Percentiles rank a stretch among this genome's conserved stretches.
Conservation (phyloP, 2,329 filamentous ascomycete genomes). For the Sporothrix luriei region DNA sequence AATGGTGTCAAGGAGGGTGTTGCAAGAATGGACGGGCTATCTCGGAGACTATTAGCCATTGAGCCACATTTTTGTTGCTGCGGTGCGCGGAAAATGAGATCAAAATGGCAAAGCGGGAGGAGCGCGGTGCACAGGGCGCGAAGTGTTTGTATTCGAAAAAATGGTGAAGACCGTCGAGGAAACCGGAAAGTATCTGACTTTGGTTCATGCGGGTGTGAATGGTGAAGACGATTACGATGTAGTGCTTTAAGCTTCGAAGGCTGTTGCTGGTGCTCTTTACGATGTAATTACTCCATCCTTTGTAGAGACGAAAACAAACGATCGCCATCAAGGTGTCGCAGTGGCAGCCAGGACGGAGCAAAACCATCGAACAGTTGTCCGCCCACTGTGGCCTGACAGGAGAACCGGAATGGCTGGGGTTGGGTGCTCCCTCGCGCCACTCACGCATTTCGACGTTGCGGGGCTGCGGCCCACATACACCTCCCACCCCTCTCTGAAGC, state of each 20-base stretch:
- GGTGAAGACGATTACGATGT: too few species aligned
- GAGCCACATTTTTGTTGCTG: neutral
- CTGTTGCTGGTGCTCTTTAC: too few species aligned
- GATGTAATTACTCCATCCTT: too few species aligned
- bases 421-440: neutral
- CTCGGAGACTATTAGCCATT: slow-evolving; percentile 11
- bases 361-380: neutral
- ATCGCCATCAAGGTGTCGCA: neutral
- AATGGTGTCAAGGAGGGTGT: neutral
- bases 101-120: neutral
- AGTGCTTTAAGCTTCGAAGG: too few species aligned
- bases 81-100: neutral
- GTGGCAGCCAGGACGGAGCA: too few species aligned
- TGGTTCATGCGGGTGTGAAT: neutral
- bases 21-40: neutral
- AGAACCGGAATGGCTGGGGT: neutral
- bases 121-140: neutral
- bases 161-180: neutral
- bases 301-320: neutral
- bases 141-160: neutral
- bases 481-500: neutral
- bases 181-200: neutral
- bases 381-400: neutral
- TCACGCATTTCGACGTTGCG: neutral
- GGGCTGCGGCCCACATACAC: slow-evolving; percentile 10